Conservation (phyloP, 2,329 filamentous ascomycete species). For the Penicillium sp. region DNA sequence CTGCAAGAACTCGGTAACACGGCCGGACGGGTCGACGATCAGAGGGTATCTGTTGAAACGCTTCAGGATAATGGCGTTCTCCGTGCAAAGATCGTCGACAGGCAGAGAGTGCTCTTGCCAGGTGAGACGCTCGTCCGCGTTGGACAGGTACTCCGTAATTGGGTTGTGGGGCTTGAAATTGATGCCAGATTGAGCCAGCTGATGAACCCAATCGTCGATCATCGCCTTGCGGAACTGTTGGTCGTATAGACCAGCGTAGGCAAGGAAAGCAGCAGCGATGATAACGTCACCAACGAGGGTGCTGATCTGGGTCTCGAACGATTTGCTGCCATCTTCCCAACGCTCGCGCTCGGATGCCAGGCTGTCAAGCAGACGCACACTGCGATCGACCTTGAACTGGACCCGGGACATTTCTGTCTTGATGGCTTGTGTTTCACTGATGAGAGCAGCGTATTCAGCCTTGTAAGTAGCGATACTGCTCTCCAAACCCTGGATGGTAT, state of each 20-base stretch:
- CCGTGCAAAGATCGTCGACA: slow-evolving; percentile 95
- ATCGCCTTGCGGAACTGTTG: slow-evolving; percentile 97
- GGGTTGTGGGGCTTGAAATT: slow-evolving; percentile 91
- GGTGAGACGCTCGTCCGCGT: slow-evolving; percentile 86
- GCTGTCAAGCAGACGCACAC: slow-evolving; percentile 89
- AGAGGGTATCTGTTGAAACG: slow-evolving; percentile 97
- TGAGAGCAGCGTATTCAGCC: slow-evolving; percentile 89
- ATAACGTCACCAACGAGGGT: slow-evolving; percentile 95
- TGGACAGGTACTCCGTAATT: slow-evolving; percentile 93
- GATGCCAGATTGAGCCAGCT: slow-evolving; percentile 89
- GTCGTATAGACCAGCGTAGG: slow-evolving; percentile 95
- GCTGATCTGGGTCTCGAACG: slow-evolving; percentile 95
- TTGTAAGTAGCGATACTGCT: slow-evolving; percentile 93
- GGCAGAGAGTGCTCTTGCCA: slow-evolving; percentile 95
- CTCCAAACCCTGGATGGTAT: slow-evolving; percentile 80
- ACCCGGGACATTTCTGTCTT: slow-evolving; percentile 95
- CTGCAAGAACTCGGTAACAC: slow-evolving; percentile 91
- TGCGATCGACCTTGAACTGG: slow-evolving; percentile 96
- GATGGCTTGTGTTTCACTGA: slow-evolving; percentile 96
- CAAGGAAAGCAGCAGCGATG: slow-evolving; percentile 93
- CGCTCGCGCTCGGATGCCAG: slow-evolving; percentile 87
- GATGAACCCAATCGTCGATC: slow-evolving; percentile 96
- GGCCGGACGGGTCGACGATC: slow-evolving; percentile 95
- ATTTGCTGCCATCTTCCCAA: slow-evolving; percentile 97
- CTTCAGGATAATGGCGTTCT: slow-evolving; percentile 96